Percentiles rank a stretch among this genome's conserved stretches.
phyloP scores from a whole-genome alignment of 2,329 filamentous ascomycete species.

The Monilinia laxa region DNA sequence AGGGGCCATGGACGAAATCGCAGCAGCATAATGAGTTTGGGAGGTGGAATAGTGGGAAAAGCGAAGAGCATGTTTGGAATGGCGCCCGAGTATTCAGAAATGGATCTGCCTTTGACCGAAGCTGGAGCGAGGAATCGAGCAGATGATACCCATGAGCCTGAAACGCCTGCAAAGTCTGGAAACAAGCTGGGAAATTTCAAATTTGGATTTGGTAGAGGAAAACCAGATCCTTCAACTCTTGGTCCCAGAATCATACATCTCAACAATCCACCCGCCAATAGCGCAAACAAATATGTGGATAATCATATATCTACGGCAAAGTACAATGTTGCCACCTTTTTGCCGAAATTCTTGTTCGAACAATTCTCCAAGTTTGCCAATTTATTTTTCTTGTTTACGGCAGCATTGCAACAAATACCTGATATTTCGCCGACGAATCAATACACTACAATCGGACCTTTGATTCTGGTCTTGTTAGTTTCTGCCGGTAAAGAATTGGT shows the following conservation, averaged over 20 bases:
- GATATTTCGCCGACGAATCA: slow-evolving; percentile 90
- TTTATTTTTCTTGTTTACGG: slow-evolving; percentile 98
- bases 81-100: slow-evolving; percentile 86
- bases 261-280: slow-evolving; percentile 93
- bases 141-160: slow-evolving; percentile 46
- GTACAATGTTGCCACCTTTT: slow-evolving; percentile 89
- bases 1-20: slow-evolving; percentile 66
- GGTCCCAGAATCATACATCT: slow-evolving; percentile 91
- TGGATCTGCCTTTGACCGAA: slow-evolving; percentile 95
- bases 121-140: slow-evolving; percentile 53
- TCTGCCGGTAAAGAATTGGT: slow-evolving; percentile 93
- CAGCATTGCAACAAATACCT: slow-evolving; percentile 90
- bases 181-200: slow-evolving; percentile 78
- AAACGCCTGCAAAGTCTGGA: slow-evolving; percentile 44
- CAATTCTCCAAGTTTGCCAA: slow-evolving; percentile 99
- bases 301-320: slow-evolving; percentile 98
- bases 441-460: slow-evolving; percentile 95
- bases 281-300: slow-evolving; percentile 84
- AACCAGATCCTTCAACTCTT: slow-evolving; percentile 84
- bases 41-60: slow-evolving; percentile 81
- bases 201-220: slow-evolving; percentile 83
- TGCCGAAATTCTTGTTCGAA: slow-evolving; percentile 96
- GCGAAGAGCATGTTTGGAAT: slow-evolving; percentile 91
- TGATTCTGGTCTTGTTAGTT: slow-evolving; percentile 86
- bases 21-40: slow-evolving; percentile 84